Evolutionary conservation across 2,329 filamentous ascomycete species (phyloP).

Genomic region (Hymenoscyphus repandus): DNA sequence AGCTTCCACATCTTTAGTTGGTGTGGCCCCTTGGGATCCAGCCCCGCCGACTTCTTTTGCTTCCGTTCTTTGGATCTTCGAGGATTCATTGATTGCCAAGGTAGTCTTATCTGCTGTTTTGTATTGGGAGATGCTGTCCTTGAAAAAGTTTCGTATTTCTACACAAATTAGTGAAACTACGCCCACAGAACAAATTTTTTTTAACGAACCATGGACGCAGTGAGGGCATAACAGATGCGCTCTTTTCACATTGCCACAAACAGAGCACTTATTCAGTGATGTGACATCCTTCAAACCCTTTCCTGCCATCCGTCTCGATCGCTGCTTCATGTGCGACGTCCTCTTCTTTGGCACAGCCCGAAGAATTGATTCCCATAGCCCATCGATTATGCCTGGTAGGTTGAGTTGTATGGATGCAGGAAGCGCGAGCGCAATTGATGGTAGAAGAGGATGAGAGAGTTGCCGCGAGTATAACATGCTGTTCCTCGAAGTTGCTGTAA

Average conservation of each 20-base stretch:
- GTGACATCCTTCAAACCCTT: conserved; percentile 92
- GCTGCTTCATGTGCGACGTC: conserved; percentile 93
- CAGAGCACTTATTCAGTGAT: conserved; percentile 80
- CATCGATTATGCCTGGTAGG: conserved; percentile 65
- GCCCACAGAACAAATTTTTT: neutral
- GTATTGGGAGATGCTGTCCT: neutral
- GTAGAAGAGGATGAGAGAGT: conserved; percentile 44
- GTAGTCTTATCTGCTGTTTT: neutral
- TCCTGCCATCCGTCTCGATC: conserved; percentile 88
- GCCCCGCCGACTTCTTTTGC: neutral
- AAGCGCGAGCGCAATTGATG: conserved; percentile 51
- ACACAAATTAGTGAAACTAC: neutral
- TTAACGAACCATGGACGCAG: conserved; percentile 71
- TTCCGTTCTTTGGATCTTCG: neutral
- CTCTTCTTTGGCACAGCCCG: conserved; percentile 98
- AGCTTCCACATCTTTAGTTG: conserved; percentile 12
- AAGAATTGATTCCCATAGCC: conserved; percentile 89
- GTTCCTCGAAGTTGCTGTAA: conserved; percentile 39
- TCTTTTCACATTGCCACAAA: conserved; percentile 81
- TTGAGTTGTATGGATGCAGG: conserved; percentile 54
- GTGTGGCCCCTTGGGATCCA: conserved; percentile 7
- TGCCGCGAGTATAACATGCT: conserved; percentile 41
- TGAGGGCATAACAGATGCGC: conserved; percentile 83
- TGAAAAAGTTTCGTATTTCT: conserved; percentile 25
- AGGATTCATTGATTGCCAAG: neutral